phyloP scores from a whole-genome alignment of 2,329 filamentous ascomycete species.

The Xylaria sp. region DNA sequence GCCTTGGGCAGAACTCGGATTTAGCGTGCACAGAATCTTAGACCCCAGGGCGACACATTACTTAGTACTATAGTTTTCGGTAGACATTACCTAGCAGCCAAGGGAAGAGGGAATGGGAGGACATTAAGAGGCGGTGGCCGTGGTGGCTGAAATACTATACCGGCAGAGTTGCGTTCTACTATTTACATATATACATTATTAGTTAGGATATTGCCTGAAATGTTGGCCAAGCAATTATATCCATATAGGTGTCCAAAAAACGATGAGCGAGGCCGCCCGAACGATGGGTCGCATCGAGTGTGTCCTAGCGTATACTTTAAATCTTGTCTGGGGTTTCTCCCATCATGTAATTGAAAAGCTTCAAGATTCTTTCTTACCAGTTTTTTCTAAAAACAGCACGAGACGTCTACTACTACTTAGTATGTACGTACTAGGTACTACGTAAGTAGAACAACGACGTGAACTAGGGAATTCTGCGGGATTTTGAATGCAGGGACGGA shows the following conservation, averaged over 20 bases:
- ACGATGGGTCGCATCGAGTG: conserved; percentile 19
- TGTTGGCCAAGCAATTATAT: neutral
- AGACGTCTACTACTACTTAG: too few relatives aligned
- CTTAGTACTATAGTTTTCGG: too few relatives aligned
- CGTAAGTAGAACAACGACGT: neutral
- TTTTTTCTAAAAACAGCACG: conserved; percentile 3
- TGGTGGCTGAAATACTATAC: neutral
- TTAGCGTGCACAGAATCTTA: neutral
- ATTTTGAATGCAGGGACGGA: conserved; percentile 22
- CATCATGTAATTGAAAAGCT: neutral
- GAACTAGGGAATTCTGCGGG: conserved; percentile 24
- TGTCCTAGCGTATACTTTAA: conserved; percentile 15
- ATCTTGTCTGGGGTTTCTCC: neutral
- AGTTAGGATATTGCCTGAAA: neutral
- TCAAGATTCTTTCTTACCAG: neutral
- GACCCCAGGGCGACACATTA: neutral
- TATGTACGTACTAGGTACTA: too few relatives aligned
- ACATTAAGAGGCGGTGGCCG: neutral
- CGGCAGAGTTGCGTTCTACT: neutral
- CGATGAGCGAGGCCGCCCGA: conserved; percentile 14
- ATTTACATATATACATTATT: neutral
- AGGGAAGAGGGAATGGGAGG: neutral
- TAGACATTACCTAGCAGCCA: too few relatives aligned
- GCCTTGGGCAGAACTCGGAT: neutral
- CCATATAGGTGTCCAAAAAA: conserved; percentile 2